Base-by-base conservation (phyloP, 768 basidiomycete genomes). In the Rhodotorula babjevae region DNA sequence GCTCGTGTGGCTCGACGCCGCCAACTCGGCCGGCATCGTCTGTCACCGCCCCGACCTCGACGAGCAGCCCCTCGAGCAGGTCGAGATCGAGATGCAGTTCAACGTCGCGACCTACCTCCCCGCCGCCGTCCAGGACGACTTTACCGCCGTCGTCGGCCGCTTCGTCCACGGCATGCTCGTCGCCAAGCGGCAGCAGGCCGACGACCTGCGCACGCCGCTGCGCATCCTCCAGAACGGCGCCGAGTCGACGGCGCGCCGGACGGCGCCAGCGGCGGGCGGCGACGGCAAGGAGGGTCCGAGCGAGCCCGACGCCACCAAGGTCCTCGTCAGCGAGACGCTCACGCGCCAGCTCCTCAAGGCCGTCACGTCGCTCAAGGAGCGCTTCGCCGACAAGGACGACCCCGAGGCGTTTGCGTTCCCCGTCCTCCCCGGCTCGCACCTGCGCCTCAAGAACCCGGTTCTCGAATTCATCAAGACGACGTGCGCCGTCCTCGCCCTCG, bases 21-120 rank as follows among this genome's bases (percentile, higher is more conserved):
- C 92, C 42, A 99, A 98, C 80, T 87, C 89, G 79, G 92, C 90
- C 27, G 93, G 91, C 3, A 85, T 98, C 67, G 85, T 92, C n/a
- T 93, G 91, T 78, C 87, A 89, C 77, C 84, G 93, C 74, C 66
- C 65, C 19, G 68, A 69, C 46, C 79, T 87, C 29, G 89, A 89
- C 11, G 79, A 87, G 36, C 88, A 90, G 50, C 84, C 86, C 31
- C 87, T 89, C 0, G 85, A 88, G 65, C 86, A 89, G 36, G 82
- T 92, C 60, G 88, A 90, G 76, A 90, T 94, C 86, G 86, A 87
- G 63, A 82, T 83, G 80, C 81, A 82, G 55, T 98, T 94, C 94
- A 97, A 98, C 79, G 91, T 97, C 73, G 85, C 88, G 71, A 84
- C 86, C 2, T 97, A 96, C 84, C 87, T 99, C 14, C 94, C 96